A percentile compares a stretch with the other conserved stretches of the same genome.
These are phyloP conservation scores for Castanea mollissima DNA, from an alignment of 306 rosid genomes.

Conservation along the genomic window DNA sequence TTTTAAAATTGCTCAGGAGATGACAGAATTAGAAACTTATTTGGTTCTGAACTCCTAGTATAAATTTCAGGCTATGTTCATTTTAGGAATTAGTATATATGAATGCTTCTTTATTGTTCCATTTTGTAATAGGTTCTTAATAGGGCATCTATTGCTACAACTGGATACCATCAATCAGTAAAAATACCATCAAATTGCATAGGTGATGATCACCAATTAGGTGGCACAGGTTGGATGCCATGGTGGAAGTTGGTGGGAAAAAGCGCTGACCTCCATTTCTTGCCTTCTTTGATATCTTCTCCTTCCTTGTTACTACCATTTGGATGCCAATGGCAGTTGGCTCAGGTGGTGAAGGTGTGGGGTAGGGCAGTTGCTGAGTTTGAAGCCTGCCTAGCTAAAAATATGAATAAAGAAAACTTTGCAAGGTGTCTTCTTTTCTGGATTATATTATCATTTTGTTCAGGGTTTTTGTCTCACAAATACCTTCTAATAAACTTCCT, in stretches of 20 bases:
- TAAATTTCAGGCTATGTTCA: not conserved
- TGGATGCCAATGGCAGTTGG: not conserved
- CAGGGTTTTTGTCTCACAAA: not conserved
- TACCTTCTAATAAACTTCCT: not conserved
- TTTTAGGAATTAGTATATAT: not conserved
- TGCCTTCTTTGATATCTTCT: not conserved
- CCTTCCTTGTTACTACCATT: not conserved
- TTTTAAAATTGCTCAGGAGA: not conserved
- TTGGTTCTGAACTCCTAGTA: not conserved
- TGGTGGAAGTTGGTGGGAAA: not conserved
- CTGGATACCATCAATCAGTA: not conserved
- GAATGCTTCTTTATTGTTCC: not conserved
- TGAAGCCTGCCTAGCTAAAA: not conserved
- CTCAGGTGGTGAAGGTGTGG: not conserved
- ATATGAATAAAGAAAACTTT: not conserved
- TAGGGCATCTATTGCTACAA: not conserved
- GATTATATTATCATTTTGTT: not conserved
- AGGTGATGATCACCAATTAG: not conserved
- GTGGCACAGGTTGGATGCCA: not conserved
- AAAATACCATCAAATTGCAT: not conserved
- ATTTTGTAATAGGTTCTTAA: not conserved
- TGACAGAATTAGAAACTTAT: not conserved
- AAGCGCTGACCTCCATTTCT: not conserved
- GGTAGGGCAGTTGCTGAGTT: not conserved
- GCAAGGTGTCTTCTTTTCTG: not conserved